Base-by-base conservation (phyloP, 805 yeast species). In the Teunomyces panamensis region DNA sequence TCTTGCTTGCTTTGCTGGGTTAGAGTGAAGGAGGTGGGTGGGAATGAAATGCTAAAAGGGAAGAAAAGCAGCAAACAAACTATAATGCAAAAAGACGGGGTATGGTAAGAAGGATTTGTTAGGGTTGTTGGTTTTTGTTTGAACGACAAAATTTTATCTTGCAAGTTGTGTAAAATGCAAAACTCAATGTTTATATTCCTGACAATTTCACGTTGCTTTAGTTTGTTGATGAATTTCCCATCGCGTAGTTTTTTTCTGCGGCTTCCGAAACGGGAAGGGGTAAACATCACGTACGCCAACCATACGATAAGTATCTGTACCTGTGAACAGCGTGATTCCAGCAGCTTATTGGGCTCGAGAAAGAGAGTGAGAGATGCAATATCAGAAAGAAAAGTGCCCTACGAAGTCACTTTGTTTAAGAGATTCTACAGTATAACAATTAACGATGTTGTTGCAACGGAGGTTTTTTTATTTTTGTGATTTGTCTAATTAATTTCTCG, bases 141-240 rank as follows among this genome's bases (percentile, higher is more conserved):
- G 41, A 37, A 37, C 41, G 41, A 37, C 41, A 37, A 37, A 37
- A 37, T 37, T 37, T 37, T 37, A 37, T 20, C 41, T 37, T 37
- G 41, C 27, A 37, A 43, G 30, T 16, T 16, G 46, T 28, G 37
- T 39, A 35, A 35, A 26, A 20, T 29, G 45, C 37, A 29, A 30
- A 36, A 14, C 32, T 11, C 39, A 29, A 33, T 42, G 37, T 39
- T 32, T 32, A 30, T 37, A 37, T 37, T 37, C 41, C 41, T 37
- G 16, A 16, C 41, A 37, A 37, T 37, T 37, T 37, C 41, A 37
- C 29, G 41, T 37, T 24, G 41, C 14, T 37, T 24, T 37, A 37
- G 41, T 37, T 37, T 37, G 30, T 37, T 37, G 41, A 37, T 37
- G 30, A 37, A 37, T 37, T 37, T 37, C 41, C 41, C 41, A 37